These are phyloP conservation scores for Yamadazyma pseudoaaseri DNA, from an alignment of 1,139 yeast genomes.

Conservation along the genomic window DNA sequence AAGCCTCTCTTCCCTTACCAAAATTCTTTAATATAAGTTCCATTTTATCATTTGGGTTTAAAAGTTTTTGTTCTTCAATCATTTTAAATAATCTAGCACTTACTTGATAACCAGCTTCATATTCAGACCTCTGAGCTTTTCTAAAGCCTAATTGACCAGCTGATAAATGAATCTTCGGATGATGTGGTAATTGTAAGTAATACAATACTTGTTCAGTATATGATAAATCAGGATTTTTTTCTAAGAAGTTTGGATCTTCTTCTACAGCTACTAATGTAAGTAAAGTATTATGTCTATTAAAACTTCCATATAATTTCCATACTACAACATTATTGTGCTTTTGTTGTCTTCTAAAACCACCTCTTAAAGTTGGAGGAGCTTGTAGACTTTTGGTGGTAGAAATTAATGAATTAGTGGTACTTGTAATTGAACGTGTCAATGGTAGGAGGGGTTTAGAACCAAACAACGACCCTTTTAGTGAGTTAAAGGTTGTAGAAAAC, in stretches of 20 bases:
- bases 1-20: conserved; percentile 90
- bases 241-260: conserved; percentile 60
- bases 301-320: conserved; percentile 74
- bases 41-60: conserved; percentile 52
- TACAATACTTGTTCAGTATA: conserved; percentile 78
- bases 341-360: conserved; percentile 3
- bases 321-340: conserved; percentile 31
- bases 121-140: conserved; percentile 81
- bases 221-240: conserved; percentile 54
- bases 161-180: conserved; percentile 61
- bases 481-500: no score
- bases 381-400: neutral
- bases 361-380: conserved; percentile 2
- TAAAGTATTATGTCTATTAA: conserved; percentile 81
- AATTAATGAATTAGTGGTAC: neutral
- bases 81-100: conserved; percentile 68
- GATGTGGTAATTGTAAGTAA: conserved; percentile 78
- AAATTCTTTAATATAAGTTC: conserved; percentile 79
- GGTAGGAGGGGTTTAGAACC: no score
- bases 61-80: conserved; percentile 59
- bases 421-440: no score
- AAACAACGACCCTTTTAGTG: no score
- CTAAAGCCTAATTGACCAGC: conserved; percentile 78
- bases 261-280: conserved; percentile 72
- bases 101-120: conserved; percentile 93